Evolutionary conservation across 306 rosid genomes (phyloP), one percentile per base, ranked within the genome.

Genomic region (Cicer chorassanicum): DNA sequence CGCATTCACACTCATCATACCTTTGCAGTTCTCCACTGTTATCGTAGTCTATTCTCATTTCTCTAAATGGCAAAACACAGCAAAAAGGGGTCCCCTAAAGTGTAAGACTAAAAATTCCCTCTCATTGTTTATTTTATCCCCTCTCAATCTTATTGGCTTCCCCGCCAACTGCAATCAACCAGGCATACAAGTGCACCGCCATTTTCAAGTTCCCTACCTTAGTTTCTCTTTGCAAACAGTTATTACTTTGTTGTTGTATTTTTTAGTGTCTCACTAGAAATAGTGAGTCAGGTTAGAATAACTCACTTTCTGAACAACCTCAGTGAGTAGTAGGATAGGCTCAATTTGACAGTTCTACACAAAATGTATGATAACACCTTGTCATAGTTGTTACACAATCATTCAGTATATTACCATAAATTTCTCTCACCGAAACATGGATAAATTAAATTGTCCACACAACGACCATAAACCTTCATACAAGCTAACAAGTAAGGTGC

Each of bases 391-490:
- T 44, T 7, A 44, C 38, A 64, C 64, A 54, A 16, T 40, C 64
- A 54, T 16, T 40, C 61, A 55, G 11, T 45, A 72, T 44, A 44
- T 46, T 34, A 13, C 41, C 49, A 56, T 19, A 43, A 42, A 55
- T 38, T 75, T 14, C 12, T 51, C 43, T 34, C n/a, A 66, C n/a
- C 7, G 21, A 24, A 71, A 73, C 43, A 45, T 3, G 73, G 21
- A 76, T 15, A 68, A 55, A 53, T 77, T 15, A 68, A 63, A 53
- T 77, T 12, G 78, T 68, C 59, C 56, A 72, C 54, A 65, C 70
- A 77, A 81, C 14, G 16, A 39, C 62, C 64, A 61, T 49, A 36
- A 16, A 62, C 59, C 29, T 42, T 61, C 34, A 45, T 61, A 74
- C 67, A 69, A 46, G 54, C 67, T 61, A 40, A 73, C 71, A 73